These are phyloP conservation scores for Melastoma malabathricum DNA, from an alignment of 345 rosid species.

Conservation along the genomic window DNA sequence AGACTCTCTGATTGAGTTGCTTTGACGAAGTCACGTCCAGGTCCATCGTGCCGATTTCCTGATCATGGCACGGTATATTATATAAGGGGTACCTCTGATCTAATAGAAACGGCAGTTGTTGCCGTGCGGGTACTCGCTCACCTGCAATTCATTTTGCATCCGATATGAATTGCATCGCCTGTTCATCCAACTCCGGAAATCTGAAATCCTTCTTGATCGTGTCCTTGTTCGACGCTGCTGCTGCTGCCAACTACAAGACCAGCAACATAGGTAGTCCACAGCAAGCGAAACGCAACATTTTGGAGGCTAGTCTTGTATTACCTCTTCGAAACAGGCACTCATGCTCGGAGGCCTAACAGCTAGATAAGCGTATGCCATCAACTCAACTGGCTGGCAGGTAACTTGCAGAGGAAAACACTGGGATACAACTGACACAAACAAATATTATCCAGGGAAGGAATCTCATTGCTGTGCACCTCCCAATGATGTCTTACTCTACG, in stretches of 20 bases:
- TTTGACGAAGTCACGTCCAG: conserved; percentile 91
- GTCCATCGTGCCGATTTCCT: conserved; percentile 95
- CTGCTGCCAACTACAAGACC: conserved; percentile 66
- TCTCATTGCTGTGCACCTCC: not conserved
- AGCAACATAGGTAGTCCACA: no score
- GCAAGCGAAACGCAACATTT: not conserved
- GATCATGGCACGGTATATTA: not conserved
- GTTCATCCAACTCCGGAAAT: conserved; percentile 68
- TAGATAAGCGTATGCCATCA: conserved; percentile 80
- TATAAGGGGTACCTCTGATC: no score
- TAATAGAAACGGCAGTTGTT: not conserved
- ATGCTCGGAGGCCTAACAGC: conserved; percentile 79
- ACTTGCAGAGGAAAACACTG: conserved; percentile 72
- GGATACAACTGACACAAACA: conserved; percentile 12
- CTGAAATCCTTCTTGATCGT: conserved; percentile 37
- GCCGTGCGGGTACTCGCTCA: conserved; percentile 10
- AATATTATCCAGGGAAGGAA: not conserved
- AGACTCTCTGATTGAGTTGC: conserved; percentile 69
- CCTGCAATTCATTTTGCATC: conserved; percentile 94
- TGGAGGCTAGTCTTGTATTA: conserved; percentile 14
- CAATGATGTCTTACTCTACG: not conserved
- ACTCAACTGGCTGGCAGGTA: conserved; percentile 90
- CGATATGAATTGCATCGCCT: conserved; percentile 57
- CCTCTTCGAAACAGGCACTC: conserved; percentile 73
- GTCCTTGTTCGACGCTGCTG: conserved; percentile 74